phyloP scores from a whole-genome alignment of 148 eudicot species.

The Pouteria glomerata region DNA sequence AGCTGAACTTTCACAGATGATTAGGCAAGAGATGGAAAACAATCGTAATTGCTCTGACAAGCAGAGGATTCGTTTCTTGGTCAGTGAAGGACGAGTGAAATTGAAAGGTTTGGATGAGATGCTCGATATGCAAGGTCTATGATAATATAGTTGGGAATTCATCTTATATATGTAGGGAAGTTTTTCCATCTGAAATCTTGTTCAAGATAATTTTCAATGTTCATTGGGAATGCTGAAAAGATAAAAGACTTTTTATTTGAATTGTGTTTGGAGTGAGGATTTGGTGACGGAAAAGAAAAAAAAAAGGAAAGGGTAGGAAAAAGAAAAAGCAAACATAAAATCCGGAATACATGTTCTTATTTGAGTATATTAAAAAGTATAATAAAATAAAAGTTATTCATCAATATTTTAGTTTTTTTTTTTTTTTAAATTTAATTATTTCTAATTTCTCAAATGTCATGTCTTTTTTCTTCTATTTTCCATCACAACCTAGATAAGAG shows the following conservation, averaged over 20 bases:
- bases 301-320: background rate
- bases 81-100: constrained; percentile 71
- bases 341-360: too few species aligned
- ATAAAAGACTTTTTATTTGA: too few species aligned
- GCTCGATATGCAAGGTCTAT: constrained; percentile 97
- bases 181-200: background rate
- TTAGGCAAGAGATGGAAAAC: constrained; percentile 58
- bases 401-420: too few species aligned
- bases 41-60: constrained; percentile 70
- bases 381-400: too few species aligned
- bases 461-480: too few species aligned
- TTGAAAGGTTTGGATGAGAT: constrained; percentile 70
- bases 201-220: background rate
- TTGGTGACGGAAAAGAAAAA: too few species aligned
- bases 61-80: constrained; percentile 68
- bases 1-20: background rate
- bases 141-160: constrained; percentile 2
- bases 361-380: too few species aligned
- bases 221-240: background rate
- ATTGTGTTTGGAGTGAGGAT: too few species aligned
- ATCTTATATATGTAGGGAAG: background rate
- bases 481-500: too few species aligned
- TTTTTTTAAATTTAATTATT: too few species aligned
- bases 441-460: too few species aligned
- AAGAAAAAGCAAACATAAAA: too few species aligned